These are phyloP conservation scores for Oryza glaberrima DNA, from an alignment of 176 grass and related monocot genomes.

Conservation along the genomic window DNA sequence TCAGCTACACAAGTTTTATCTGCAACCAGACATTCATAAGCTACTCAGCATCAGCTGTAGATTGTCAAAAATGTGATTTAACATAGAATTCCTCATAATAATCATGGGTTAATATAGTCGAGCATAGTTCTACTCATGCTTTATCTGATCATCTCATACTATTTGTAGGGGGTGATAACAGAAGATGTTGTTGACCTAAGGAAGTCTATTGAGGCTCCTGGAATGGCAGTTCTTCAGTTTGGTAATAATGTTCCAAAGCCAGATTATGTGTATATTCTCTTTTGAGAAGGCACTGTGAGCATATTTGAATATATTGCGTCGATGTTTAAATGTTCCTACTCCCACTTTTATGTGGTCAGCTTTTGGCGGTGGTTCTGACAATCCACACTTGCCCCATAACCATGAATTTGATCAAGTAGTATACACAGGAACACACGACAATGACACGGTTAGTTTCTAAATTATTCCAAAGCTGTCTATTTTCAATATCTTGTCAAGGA, in stretches of 20 bases:
- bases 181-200: conserved; percentile 92
- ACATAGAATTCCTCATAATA: background rate
- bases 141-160: conserved; percentile 24
- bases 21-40: background rate
- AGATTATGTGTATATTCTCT: conserved; percentile 21
- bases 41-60: background rate
- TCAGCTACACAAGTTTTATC: background rate
- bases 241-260: conserved; percentile 63
- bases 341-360: conserved; percentile 44
- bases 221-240: conserved; percentile 98
- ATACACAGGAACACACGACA: conserved; percentile 98
- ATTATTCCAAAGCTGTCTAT: background rate
- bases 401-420: conserved; percentile 97
- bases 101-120: background rate
- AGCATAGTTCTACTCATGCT: conserved; percentile 12
- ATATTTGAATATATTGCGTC: background rate
- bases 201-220: conserved; percentile 85
- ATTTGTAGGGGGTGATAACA: conserved; percentile 86
- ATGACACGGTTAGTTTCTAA: conserved; percentile 74
- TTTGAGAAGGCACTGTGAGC: background rate
- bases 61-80: conserved; percentile 11
- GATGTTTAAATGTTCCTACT: conserved; percentile 3
- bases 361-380: conserved; percentile 79
- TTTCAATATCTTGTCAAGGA: background rate
- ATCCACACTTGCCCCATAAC: conserved; percentile 91